Evolutionary conservation across 2,329 filamentous ascomycete genomes (phyloP).

Genomic region (Nemania sp.): DNA sequence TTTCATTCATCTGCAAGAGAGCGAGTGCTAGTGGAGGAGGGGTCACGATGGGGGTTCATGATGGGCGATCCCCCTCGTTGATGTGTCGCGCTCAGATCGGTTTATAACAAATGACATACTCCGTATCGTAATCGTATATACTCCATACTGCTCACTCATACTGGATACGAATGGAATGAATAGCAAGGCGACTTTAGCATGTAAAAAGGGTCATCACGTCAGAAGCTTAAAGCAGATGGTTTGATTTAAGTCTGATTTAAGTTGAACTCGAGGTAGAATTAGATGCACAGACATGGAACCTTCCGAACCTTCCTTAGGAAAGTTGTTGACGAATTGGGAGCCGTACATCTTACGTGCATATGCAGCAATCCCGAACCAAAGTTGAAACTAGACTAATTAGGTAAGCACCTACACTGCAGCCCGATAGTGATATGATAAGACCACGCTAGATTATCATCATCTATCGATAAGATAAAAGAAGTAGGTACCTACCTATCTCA

Average conservation of each 20-base stretch:
- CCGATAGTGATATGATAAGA: slow-evolving; percentile 14
- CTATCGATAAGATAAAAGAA: slow-evolving; percentile 28
- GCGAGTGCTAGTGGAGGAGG: not conserved
- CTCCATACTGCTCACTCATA: not conserved
- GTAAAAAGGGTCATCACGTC: not conserved
- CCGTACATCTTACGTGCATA: slow-evolving; percentile 7
- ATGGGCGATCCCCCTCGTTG: not conserved
- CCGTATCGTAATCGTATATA: not conserved
- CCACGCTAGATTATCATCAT: not conserved
- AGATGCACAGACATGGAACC: too few relatives aligned
- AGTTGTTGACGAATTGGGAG: not conserved
- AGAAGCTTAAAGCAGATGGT: not conserved
- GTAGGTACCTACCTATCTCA: not conserved
- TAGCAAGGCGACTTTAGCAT: not conserved
- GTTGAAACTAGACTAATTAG: not conserved
- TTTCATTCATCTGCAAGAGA: too few relatives aligned
- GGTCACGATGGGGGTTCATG: not conserved
- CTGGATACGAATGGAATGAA: not conserved
- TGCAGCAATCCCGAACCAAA: slow-evolving; percentile 21
- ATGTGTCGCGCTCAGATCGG: not conserved
- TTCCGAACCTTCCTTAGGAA: too few relatives aligned
- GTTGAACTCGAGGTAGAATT: too few relatives aligned
- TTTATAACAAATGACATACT: not conserved
- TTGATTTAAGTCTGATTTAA: too few relatives aligned
- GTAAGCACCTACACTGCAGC: not conserved